These are phyloP conservation scores for Aquilaria malaccensis DNA, from an alignment of 345 rosid species.

Conservation along the genomic window DNA sequence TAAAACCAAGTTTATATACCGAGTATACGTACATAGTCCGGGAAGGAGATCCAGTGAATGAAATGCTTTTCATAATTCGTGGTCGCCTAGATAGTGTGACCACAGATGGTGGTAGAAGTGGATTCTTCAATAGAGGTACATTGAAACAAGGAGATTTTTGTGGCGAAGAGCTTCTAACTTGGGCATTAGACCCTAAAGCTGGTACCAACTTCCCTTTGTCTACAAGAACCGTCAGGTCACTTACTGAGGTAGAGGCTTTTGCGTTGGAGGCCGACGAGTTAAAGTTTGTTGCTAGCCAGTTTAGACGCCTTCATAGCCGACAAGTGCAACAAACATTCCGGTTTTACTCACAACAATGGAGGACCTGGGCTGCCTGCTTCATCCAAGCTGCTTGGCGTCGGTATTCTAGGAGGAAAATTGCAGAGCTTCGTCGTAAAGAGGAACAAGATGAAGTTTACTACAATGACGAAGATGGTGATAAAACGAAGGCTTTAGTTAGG, in stretches of 20 bases:
- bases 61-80: conserved; percentile 80
- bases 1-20: conserved; percentile 75
- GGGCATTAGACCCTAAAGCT: conserved; percentile 77
- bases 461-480: conserved; percentile 22
- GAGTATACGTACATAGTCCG: conserved; percentile 63
- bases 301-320: conserved; percentile 79
- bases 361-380: conserved; percentile 85
- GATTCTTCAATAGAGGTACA: conserved; percentile 67
- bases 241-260: conserved; percentile 80
- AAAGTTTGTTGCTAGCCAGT: conserved; percentile 81
- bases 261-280: conserved; percentile 84
- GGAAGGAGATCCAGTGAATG: conserved; percentile 86
- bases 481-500: conserved; percentile 20
- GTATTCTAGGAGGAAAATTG: conserved; percentile 45
- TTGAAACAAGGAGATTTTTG: conserved; percentile 77
- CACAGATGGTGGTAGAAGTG: conserved; percentile 88
- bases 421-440: conserved; percentile 48
- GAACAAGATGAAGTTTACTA: conserved; percentile 38
- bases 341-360: conserved; percentile 92
- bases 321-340: conserved; percentile 85
- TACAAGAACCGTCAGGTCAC: conserved; percentile 57
- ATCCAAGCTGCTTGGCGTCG: conserved; percentile 81
- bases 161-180: conserved; percentile 73
- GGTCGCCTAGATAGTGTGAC: conserved; percentile 84
- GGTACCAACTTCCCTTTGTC: conserved; percentile 52